These are phyloP conservation scores for Coccomyxa sp. DNA, from an alignment of 139 green algal genomes.

Conservation along the genomic window DNA sequence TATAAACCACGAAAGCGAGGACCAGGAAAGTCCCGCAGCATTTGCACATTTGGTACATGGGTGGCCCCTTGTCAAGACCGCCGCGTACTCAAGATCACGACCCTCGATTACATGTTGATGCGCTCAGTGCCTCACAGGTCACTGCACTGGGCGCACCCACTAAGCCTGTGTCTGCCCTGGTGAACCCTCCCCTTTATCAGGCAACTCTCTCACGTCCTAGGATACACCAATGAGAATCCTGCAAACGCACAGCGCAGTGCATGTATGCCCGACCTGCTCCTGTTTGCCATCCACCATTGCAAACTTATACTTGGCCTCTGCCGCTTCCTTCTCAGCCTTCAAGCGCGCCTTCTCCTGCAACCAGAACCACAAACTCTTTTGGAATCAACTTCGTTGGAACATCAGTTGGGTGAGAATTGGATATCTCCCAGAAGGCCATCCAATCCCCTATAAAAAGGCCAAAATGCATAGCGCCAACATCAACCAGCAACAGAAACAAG, in stretches of 20 bases:
- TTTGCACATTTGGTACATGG: no score
- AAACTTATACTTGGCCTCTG: constrained; percentile 89
- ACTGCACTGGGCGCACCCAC: no score
- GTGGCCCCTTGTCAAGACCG: no score
- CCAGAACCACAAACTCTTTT: not conserved
- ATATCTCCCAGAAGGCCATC: not conserved
- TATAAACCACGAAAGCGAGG: not conserved
- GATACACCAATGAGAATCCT: not conserved
- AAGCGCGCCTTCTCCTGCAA: constrained; percentile 83
- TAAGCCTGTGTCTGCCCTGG: no score
- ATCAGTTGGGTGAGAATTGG: no score
- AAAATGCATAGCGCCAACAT: not conserved
- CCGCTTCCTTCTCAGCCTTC: constrained; percentile 78
- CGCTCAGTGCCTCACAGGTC: not conserved
- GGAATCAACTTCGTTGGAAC: no score
- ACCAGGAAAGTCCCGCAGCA: not conserved
- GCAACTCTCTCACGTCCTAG: not conserved
- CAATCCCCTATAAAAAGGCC: not conserved
- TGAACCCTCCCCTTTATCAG: not conserved
- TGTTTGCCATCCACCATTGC: constrained; percentile 80
- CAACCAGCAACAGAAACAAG: not conserved
- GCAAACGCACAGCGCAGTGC: not conserved
- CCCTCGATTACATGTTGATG: no score
- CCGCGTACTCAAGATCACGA: no score
- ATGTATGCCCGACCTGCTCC: constrained; percentile 64